Evolutionary conservation across 1,284 basidiomycete species (phyloP).

Genomic region (Leccinum pachyderme): DNA sequence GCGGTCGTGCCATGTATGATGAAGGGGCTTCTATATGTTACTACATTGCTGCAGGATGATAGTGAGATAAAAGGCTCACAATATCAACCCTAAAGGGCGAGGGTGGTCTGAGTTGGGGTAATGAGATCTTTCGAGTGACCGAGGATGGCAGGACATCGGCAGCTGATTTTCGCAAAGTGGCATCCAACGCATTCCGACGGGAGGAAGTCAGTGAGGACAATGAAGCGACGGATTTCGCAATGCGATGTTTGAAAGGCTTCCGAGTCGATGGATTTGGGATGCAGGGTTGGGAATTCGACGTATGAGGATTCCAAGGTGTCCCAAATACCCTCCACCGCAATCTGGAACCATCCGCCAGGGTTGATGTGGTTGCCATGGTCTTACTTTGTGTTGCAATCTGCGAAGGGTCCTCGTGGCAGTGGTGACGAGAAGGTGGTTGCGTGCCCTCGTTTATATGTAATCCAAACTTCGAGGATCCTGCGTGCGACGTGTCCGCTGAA

Average conservation of each 20-base stretch:
- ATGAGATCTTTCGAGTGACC: conserved; percentile 5
- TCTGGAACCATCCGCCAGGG: background rate
- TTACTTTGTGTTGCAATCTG: conserved; percentile 1
- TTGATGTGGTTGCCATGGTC: background rate
- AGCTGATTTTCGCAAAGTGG: conserved; percentile 8
- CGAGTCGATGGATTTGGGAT: background rate
- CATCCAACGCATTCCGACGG: conserved; percentile 3
- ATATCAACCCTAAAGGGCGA: conserved; percentile 30
- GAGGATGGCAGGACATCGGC: conserved; percentile 1
- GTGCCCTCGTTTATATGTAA: conserved; percentile 6
- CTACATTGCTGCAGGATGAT: background rate
- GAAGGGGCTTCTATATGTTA: conserved; percentile 28
- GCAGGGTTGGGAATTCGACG: background rate
- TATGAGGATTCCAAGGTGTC: background rate
- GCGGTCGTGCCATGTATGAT: conserved; percentile 32
- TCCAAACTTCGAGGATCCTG: conserved; percentile 1
- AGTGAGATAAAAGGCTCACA: conserved; percentile 14
- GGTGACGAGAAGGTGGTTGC: conserved; percentile 2
- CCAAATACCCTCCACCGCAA: background rate
- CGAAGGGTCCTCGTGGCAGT: background rate
- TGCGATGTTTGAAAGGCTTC: conserved; percentile 11
- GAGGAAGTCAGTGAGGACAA: background rate
- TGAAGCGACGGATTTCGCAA: conserved; percentile 1
- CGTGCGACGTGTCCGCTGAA: background rate
- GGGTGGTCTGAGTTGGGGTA: conserved; percentile 26